These are phyloP conservation scores for Colletotrichum trifolii DNA, from an alignment of 2,329 filamentous ascomycete species.

Conservation along the genomic window DNA sequence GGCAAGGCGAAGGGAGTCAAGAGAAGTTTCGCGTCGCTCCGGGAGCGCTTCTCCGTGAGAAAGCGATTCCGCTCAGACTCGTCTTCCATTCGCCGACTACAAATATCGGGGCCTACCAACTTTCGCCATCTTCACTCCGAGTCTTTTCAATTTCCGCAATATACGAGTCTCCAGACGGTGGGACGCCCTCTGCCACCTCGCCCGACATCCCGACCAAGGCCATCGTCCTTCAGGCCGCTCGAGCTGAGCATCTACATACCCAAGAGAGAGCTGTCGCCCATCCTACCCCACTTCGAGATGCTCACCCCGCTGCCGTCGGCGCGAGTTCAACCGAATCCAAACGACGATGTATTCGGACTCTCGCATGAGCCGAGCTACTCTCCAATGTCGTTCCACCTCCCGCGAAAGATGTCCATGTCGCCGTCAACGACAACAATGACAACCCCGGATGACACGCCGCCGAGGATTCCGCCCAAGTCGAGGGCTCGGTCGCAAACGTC, in stretches of 20 bases:
- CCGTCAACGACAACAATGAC: slow-evolving; percentile 42
- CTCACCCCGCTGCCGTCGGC: slow-evolving; percentile 39
- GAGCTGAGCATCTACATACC: slow-evolving; percentile 65
- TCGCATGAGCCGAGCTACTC: slow-evolving; percentile 59
- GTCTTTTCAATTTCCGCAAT: slow-evolving; percentile 51
- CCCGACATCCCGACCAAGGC: slow-evolving; percentile 40
- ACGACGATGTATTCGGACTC: slow-evolving; percentile 49
- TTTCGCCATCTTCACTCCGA: slow-evolving; percentile 68
- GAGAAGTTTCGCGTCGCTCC: slow-evolving; percentile 52
- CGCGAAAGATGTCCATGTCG: slow-evolving; percentile 55
- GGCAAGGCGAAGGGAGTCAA: slow-evolving; percentile 48
- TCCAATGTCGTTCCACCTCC: slow-evolving; percentile 67
- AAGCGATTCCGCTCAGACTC: slow-evolving; percentile 58
- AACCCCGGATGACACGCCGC: slow-evolving; percentile 46
- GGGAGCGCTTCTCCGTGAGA: slow-evolving; percentile 56
- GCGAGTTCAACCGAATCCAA: slow-evolving; percentile 44
- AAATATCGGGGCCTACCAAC: slow-evolving; percentile 68
- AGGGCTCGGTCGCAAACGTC: slow-evolving; percentile 57
- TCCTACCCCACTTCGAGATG: slow-evolving; percentile 63
- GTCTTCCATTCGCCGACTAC: slow-evolving; percentile 59
- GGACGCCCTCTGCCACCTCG: slow-evolving; percentile 40
- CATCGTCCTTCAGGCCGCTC: slow-evolving; percentile 62
- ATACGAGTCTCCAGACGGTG: slow-evolving; percentile 42
- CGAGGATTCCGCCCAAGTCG: slow-evolving; percentile 57
- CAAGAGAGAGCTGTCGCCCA: slow-evolving; percentile 63